Base-by-base conservation (phyloP, 202 grass and related monocot genomes). In the Digitaria exilis region DNA sequence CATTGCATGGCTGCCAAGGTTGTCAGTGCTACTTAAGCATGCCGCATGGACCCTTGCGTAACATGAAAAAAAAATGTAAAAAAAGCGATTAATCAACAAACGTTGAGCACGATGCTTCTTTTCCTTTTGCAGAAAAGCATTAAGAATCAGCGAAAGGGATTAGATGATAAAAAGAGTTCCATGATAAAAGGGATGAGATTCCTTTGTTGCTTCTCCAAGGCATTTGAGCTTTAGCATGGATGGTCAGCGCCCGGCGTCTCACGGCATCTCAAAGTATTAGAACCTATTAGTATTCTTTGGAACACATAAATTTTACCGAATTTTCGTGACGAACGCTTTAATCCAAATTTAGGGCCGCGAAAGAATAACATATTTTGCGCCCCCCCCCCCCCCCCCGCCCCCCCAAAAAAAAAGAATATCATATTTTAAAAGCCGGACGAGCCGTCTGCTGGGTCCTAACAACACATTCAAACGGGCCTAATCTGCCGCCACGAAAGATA, bases 191-290 rank as follows among this genome's bases (percentile, higher is more conserved):
- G 15, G 28, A 67, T 19, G 8, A 16, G 62, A 42, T 80, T 80
- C 77, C 77, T 21, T 68, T 46, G 45, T 80, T 65, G 60, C 76
- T 79, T 79, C 60, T 65, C 14, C 62, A 28, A 37, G 77, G 8
- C 46, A 80, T 17, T 50, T 54, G 31, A 80, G 77, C 62, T 55
- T 67, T 79, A 63, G 57, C 44, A 45, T 11, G 48, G 17, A 9
- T 64, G 43, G 18, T 4, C 9, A 30, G 4, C 16, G 37, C 74
- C 39, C 26, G 17, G 6, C 11, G 15, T 77, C 2, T 12, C n/a
- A 62, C 24, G 57, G 16, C 68, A 71, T 49, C 43, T 49, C 25
- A 49, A 49, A 71, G 43, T 48, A 49, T 29, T 24, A 70, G 14
- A 25, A 70, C 39, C 9, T 26, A 15, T 70, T 16, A 61, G 15